Base-by-base conservation (phyloP, 192 early-diverging fungal genomes). In the Backusella parvicylindrica region DNA sequence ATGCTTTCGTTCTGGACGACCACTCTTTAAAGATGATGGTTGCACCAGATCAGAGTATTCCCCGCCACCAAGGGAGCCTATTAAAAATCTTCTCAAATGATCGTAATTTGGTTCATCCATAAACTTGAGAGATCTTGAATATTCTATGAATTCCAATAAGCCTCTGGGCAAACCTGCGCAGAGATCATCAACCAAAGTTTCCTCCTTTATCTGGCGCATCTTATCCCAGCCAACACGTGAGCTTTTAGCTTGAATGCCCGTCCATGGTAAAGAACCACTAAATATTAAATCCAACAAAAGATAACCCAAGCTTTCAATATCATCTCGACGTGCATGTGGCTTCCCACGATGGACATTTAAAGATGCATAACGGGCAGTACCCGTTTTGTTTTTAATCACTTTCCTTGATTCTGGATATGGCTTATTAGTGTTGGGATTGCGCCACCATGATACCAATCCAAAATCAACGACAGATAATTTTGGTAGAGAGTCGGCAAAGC, bases 221-320 rank as follows among this genome's bases (percentile, higher is more conserved):
- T 90, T 90, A 60, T 94, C 93, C 88, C 95, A 96, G n/a, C 95
- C 95, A 79, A 92, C 84, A 50, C 87, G 85, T 53, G 94, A 92
- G 40, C 89, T 94, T n/a, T 88, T 83, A 2, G 95, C 95, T 73
- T 91, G 89, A 30, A 96, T 83, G 0, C 95, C 95, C 65, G 94
- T 89, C 95, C 95, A 96, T n/a, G 95, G 94, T 30, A 96, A 83
- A 11, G 77, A 81, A 2, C 92, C 92, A 40, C 87, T 82, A 21
- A 94, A 73, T 41, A 70, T 26, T 56, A 96, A 88, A 74, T 96
- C 95, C 33, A 96, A 71, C 35, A 96, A 88, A 26, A 96, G 87
- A 78, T 96, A 95, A 12, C 93, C 94, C 18, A 95, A 79, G 21
- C 92, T 90, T 75, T 96, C 95, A 41, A 96, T 83, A 56, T 96